phyloP scores from a whole-genome alignment of 805 yeast species.

The Geotrichum ghanense region DNA sequence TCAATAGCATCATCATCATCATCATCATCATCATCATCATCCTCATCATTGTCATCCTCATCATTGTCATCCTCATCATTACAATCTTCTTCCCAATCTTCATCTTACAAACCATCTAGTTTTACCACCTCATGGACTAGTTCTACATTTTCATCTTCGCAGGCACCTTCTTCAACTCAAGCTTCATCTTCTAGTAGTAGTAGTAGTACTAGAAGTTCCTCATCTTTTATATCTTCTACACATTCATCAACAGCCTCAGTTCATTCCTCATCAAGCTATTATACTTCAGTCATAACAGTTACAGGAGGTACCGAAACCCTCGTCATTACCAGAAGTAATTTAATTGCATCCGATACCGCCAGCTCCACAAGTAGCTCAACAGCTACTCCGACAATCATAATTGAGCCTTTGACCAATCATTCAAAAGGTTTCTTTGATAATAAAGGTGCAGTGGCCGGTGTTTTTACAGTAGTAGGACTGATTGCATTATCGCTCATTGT shows the following conservation, averaged over 20 bases:
- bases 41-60: slow-evolving; percentile 9
- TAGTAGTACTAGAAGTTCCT: too few species aligned
- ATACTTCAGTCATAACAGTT: slow-evolving; percentile 19
- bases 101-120: slow-evolving; percentile 6
- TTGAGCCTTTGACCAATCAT: background rate
- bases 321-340: slow-evolving; percentile 10
- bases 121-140: slow-evolving; percentile 7
- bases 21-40: background rate
- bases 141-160: slow-evolving; percentile 9
- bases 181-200: background rate
- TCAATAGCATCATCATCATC: slow-evolving; percentile 15
- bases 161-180: slow-evolving; percentile 6
- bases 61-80: slow-evolving; percentile 11
- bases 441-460: slow-evolving; percentile 76
- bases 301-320: slow-evolving; percentile 16
- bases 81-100: slow-evolving; percentile 11
- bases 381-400: background rate
- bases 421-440: slow-evolving; percentile 40
- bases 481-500: slow-evolving; percentile 37
- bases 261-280: slow-evolving; percentile 11
- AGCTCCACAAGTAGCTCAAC: background rate
- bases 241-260: slow-evolving; percentile 15
- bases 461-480: slow-evolving; percentile 69
- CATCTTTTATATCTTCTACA: slow-evolving; percentile 17
- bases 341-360: slow-evolving; percentile 8